These are phyloP conservation scores for Phytopythium ostracodes DNA, from an alignment of 352 stramenopile species.

Conservation along the genomic window DNA sequence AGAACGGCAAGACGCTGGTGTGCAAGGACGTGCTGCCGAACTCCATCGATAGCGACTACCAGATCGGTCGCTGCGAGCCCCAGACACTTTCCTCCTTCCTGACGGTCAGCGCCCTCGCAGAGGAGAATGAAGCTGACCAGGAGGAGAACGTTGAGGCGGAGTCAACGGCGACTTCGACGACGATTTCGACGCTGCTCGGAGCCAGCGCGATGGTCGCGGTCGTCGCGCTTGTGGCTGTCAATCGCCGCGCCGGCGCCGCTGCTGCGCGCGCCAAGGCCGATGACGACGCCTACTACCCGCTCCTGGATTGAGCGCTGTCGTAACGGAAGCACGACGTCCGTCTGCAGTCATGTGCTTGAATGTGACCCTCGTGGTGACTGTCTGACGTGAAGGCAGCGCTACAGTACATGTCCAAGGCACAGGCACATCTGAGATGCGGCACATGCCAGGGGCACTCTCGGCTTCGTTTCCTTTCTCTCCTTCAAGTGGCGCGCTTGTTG, in stretches of 20 bases:
- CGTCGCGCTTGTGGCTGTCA: slow-evolving; percentile 5
- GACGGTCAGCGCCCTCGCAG: background rate
- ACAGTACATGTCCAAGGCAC: no score
- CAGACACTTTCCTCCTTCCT: background rate
- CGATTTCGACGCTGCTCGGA: background rate
- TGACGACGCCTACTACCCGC: slow-evolving; percentile 11
- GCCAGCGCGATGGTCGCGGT: slow-evolving; percentile 9
- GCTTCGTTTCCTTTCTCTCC: no score
- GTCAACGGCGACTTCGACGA: background rate
- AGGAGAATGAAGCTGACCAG: background rate
- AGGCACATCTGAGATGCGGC: no score
- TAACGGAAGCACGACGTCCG: no score
- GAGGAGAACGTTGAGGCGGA: background rate
- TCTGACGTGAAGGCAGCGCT: no score
- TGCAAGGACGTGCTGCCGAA: background rate
- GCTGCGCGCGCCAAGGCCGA: slow-evolving; percentile 1
- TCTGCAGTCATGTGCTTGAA: no score
- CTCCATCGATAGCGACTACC: background rate
- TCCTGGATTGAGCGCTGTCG: slow-evolving; percentile 4
- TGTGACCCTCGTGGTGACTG: no score
- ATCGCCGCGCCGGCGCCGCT: slow-evolving; percentile 4
- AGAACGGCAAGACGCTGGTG: background rate
- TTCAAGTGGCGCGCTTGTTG: no score
- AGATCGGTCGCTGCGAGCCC: slow-evolving; percentile 1
- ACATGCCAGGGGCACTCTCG: no score